Evolutionary conservation across 345 rosid genomes (phyloP), one percentile per base, ranked within the genome.

Genomic region (Bruguiera parviflora): DNA sequence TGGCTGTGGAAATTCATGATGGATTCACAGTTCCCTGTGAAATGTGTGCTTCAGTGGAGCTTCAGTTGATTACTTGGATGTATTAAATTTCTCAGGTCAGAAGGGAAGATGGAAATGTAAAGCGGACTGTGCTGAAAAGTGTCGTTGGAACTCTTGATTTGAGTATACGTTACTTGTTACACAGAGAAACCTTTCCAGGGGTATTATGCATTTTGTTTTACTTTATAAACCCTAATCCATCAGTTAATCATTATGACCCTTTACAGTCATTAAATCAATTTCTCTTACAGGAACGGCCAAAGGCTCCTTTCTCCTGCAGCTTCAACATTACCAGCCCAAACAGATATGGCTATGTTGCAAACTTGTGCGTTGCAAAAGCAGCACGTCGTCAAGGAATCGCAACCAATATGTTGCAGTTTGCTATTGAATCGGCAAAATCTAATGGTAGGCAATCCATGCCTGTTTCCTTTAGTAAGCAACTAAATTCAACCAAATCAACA

Each of bases 171-270:
- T 69, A 77, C 78, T 84, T 87, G 71, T 65, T 85, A 72, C 87
- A 79, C 19, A 97, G 94, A 72, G 97, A 90, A 85, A 89, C 86
- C 43, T 87, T 87, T 79, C 98, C 98, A 13, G 96, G 89, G 96
- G 97, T 90, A 78, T 35, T 4, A 63, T 56, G 31, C 19, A 3
- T 66, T 63, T 18, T 63, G 55, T 32, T 66, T 66, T 73, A 51
- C 19, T 24, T 68, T 66, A 57, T 28, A 58, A 58, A n/a, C 58
- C 66, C 70, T 46, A 32, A 5, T 72, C 33, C 25, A 7, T 31
- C 31, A 20, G 27, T 52, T 58, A 22, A 57, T 64, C 27, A 24
- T 11, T 66, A 53, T 65, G 55, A 47, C 47, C 22, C 1, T 59
- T 22, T 37, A 19, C 58, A 63, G 29, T 62, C 58, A 6, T 29